phyloP scores from a whole-genome alignment of 441 rosid genomes.

The Pelargonium australe region DNA sequence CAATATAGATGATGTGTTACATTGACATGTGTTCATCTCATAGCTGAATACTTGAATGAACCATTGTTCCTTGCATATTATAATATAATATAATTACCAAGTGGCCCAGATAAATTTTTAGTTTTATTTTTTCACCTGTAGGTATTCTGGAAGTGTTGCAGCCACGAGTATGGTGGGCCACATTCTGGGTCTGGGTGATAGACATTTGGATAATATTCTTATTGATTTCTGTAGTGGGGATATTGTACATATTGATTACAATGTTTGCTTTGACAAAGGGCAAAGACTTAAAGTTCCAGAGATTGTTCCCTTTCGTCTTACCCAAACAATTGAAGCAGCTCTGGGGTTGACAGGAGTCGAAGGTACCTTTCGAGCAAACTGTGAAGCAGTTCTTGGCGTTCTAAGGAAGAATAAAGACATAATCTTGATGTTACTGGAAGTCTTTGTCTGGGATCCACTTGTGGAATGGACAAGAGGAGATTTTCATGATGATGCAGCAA shows the following conservation, averaged over 20 bases:
- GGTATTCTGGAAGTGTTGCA: slow-evolving; percentile 94
- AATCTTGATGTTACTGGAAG: slow-evolving; percentile 85
- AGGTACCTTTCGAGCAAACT: slow-evolving; percentile 80
- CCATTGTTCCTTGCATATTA: slow-evolving; percentile 3
- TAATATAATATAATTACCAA: slow-evolving; percentile 1
- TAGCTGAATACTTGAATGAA: background rate
- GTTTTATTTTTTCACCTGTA: slow-evolving; percentile 34
- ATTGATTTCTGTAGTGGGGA: slow-evolving; percentile 94
- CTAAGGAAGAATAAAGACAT: slow-evolving; percentile 85
- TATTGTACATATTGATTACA: slow-evolving; percentile 94
- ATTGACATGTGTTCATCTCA: background rate
- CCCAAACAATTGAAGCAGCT: slow-evolving; percentile 87
- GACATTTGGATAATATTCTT: slow-evolving; percentile 97
- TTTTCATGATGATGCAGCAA: slow-evolving; percentile 96
- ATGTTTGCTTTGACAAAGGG: slow-evolving; percentile 97
- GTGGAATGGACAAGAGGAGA: slow-evolving; percentile 98
- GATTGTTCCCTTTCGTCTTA: slow-evolving; percentile 96
- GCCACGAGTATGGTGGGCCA: slow-evolving; percentile 99
- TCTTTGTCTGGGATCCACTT: slow-evolving; percentile 97
- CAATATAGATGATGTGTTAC: background rate
- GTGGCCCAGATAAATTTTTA: background rate
- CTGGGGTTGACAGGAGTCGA: slow-evolving; percentile 91
- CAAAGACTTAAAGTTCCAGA: slow-evolving; percentile 90
- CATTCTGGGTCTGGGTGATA: slow-evolving; percentile 91
- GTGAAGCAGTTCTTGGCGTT: slow-evolving; percentile 83